A percentile compares a stretch with the other conserved stretches of the same genome.
Conservation (phyloP, 2,329 filamentous ascomycete genomes). For the Eutypa lata region DNA sequence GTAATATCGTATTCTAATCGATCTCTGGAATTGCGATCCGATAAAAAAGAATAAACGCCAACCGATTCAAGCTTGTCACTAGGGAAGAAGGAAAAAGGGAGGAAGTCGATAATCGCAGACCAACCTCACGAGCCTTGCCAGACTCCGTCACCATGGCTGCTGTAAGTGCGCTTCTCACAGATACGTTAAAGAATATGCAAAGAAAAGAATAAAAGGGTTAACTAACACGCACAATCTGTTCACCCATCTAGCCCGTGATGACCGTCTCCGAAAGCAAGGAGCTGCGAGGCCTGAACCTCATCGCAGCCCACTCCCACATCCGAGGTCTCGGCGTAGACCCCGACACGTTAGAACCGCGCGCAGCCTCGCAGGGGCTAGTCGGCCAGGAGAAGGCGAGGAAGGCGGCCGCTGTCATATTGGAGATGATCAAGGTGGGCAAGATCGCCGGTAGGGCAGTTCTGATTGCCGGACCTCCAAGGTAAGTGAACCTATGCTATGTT, state of each 20-base stretch:
- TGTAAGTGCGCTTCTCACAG: conserved; percentile 35
- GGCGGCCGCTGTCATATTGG: conserved; percentile 90
- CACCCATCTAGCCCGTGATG: conserved; percentile 52
- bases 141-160: conserved; percentile 45
- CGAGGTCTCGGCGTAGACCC: conserved; percentile 90
- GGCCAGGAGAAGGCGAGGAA: conserved; percentile 96
- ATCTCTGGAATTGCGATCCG: too few relatives aligned
- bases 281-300: conserved; percentile 93
- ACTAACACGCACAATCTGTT: conserved; percentile 8
- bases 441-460: conserved; percentile 93
- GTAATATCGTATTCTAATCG: too few relatives aligned
- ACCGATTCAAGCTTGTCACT: too few relatives aligned
- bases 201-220: conserved; percentile 7
- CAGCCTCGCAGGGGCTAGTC: conserved; percentile 86
- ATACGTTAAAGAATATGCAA: too few relatives aligned
- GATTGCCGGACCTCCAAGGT: conserved; percentile 90
- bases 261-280: conserved; percentile 95
- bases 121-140: not conserved
- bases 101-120: conserved; percentile 1
- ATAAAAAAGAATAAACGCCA: too few relatives aligned
- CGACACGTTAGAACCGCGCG: conserved; percentile 83
- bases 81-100: too few relatives aligned
- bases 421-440: conserved; percentile 99
- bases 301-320: conserved; percentile 97
- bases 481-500: conserved; percentile 16